Evolutionary conservation across 805 yeast genomes (phyloP).

Genomic region (Candida succiphila): DNA sequence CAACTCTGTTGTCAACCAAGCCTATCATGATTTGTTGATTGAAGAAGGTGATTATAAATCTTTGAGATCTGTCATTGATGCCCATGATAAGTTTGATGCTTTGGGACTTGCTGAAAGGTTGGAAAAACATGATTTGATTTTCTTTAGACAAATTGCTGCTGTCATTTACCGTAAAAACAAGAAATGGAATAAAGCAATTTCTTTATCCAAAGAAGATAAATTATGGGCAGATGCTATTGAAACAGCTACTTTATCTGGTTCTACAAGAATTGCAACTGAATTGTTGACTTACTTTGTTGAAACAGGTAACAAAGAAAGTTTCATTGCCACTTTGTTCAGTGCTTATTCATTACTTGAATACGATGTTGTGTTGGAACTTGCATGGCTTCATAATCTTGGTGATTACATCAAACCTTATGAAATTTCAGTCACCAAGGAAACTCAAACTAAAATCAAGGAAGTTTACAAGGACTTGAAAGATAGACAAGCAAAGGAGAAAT

Average conservation of each 20-base stretch:
- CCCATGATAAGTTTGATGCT: slow-evolving; percentile 86
- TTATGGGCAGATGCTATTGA: slow-evolving; percentile 91
- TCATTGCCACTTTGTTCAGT: slow-evolving; percentile 78
- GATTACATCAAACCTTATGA: slow-evolving; percentile 89
- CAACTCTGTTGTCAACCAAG: slow-evolving; percentile 83
- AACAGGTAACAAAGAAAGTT: slow-evolving; percentile 92
- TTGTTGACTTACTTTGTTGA: slow-evolving; percentile 87
- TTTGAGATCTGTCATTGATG: slow-evolving; percentile 75
- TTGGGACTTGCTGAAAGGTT: slow-evolving; percentile 86
- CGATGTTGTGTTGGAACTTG: slow-evolving; percentile 79
- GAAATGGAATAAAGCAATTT: slow-evolving; percentile 84
- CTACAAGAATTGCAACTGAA: slow-evolving; percentile 79
- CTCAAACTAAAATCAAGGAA: slow-evolving; percentile 52
- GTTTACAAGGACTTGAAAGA: slow-evolving; percentile 61
- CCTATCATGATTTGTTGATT: slow-evolving; percentile 89
- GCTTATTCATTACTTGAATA: slow-evolving; percentile 73
- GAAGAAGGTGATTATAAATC: slow-evolving; percentile 96
- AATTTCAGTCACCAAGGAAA: slow-evolving; percentile 77
- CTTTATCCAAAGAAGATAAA: slow-evolving; percentile 83
- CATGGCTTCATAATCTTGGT: slow-evolving; percentile 81
- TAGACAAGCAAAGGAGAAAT: slow-evolving; percentile 50
- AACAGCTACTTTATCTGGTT: slow-evolving; percentile 79
- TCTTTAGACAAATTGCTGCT: slow-evolving; percentile 95
- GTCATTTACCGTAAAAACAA: slow-evolving; percentile 87
- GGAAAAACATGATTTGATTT: slow-evolving; percentile 83